Evolutionary conservation across 1,139 yeast species (phyloP).

Genomic region (Candida sojae): DNA sequence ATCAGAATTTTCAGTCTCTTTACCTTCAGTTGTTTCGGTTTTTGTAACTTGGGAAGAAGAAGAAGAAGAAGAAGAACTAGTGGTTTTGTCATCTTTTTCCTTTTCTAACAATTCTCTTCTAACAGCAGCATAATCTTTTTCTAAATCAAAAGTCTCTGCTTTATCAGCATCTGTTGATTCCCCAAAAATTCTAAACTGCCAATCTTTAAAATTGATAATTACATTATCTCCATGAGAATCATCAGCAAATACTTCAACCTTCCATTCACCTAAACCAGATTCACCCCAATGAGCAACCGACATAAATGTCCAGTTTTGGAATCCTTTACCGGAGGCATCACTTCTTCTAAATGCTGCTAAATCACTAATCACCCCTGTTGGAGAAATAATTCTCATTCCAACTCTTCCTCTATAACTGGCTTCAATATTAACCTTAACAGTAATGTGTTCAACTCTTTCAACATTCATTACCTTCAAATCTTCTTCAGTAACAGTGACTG

Average conservation of each 20-base stretch:
- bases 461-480: conserved; percentile 60
- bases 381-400: conserved; percentile 67
- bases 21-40: background rate
- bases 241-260: conserved; percentile 52
- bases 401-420: conserved; percentile 72
- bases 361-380: conserved; percentile 70
- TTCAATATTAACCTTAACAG: conserved; percentile 72
- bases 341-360: conserved; percentile 69
- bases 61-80: background rate
- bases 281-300: conserved; percentile 99
- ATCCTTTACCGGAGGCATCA: conserved; percentile 64
- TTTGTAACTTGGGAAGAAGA: conserved; percentile 1
- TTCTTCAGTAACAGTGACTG: conserved; percentile 49
- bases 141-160: conserved; percentile 50
- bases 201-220: conserved; percentile 56
- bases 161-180: conserved; percentile 64
- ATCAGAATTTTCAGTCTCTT: background rate
- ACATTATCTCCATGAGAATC: conserved; percentile 19
- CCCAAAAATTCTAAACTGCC: conserved; percentile 86
- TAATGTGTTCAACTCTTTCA: conserved; percentile 80
- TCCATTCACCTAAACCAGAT: conserved; percentile 81
- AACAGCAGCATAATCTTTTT: conserved; percentile 41
- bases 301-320: conserved; percentile 88
- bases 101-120: conserved; percentile 31
- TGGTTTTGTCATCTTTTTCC: conserved; percentile 10